phyloP scores from a whole-genome alignment of 1,284 basidiomycete species.

The Tylopilus sp. region DNA sequence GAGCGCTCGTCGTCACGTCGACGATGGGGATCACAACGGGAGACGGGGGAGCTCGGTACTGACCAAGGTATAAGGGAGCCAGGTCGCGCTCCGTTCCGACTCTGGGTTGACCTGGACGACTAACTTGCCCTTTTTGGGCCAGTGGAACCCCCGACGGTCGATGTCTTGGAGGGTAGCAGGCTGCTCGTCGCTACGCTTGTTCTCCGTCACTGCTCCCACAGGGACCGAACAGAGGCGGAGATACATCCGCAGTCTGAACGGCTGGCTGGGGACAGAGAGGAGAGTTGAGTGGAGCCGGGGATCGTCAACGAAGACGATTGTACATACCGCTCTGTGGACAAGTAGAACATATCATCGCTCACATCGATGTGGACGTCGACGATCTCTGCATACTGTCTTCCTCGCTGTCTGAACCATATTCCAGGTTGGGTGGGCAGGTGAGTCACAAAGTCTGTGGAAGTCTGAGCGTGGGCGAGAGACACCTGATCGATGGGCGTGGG shows the following conservation, averaged over 20 bases:
- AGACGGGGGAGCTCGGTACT: too few relatives aligned
- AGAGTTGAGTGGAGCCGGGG: too few relatives aligned
- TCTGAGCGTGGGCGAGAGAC: not conserved
- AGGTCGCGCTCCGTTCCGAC: constrained; percentile 22
- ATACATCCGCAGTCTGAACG: constrained; percentile 17
- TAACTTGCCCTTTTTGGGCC: constrained; percentile 28
- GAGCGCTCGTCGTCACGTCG: not conserved
- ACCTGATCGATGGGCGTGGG: not conserved
- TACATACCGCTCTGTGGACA: constrained; percentile 18
- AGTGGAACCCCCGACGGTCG: constrained; percentile 6
- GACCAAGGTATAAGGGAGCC: constrained; percentile 29
- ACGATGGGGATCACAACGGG: too few relatives aligned
- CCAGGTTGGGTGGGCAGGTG: constrained; percentile 21
- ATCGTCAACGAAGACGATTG: not conserved
- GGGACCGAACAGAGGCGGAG: constrained; percentile 26
- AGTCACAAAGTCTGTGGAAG: constrained; percentile 10
- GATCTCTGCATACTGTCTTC: constrained; percentile 20
- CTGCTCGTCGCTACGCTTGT: not conserved
- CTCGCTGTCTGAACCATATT: constrained; percentile 27
- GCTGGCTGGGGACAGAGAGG: not conserved
- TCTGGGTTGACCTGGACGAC: constrained; percentile 31
- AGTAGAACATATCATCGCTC: constrained; percentile 21
- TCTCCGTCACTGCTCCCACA: not conserved
- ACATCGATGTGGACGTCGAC: constrained; percentile 25
- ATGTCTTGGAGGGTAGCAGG: constrained; percentile 5